Evolutionary conservation across 305 asterid species (phyloP).

Genomic region (Euphrasia arctica): DNA sequence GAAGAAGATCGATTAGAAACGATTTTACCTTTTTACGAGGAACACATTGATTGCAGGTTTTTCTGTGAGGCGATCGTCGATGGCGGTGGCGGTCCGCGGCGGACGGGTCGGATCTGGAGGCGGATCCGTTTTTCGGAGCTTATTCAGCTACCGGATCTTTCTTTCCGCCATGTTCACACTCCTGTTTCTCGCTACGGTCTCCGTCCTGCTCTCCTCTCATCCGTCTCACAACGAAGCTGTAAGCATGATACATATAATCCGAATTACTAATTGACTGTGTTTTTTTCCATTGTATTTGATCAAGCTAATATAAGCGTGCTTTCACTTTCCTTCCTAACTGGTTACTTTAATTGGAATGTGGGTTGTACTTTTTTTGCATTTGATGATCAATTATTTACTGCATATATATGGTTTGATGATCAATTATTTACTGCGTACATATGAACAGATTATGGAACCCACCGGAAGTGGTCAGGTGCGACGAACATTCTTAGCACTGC

Average conservation of each 20-base stretch:
- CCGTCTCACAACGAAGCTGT: slow-evolving; percentile 57
- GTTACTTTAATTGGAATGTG: neutral
- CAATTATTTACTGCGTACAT: neutral
- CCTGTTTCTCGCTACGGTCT: slow-evolving; percentile 72
- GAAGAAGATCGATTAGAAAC: slow-evolving; percentile 15
- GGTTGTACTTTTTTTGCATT: neutral
- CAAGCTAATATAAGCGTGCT: slow-evolving; percentile 1
- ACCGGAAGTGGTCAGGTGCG: slow-evolving; percentile 55
- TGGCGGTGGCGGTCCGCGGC: slow-evolving; percentile 85
- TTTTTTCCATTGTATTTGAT: slow-evolving; percentile 3
- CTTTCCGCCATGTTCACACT: slow-evolving; percentile 77
- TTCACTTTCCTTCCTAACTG: neutral
- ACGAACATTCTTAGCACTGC: slow-evolving; percentile 57
- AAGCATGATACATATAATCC: slow-evolving; percentile 26
- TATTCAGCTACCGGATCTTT: slow-evolving; percentile 83
- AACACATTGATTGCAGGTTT: slow-evolving; percentile 29
- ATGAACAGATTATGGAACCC: slow-evolving; percentile 44
- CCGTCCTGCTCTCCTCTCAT: slow-evolving; percentile 73
- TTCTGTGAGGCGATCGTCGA: slow-evolving; percentile 30
- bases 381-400: slow-evolving; percentile 1
- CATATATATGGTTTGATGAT: neutral
- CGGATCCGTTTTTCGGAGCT: slow-evolving; percentile 64
- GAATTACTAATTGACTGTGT: neutral
- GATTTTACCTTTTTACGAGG: neutral
- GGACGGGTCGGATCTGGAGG: slow-evolving; percentile 60